phyloP scores from a whole-genome alignment of 2,329 filamentous ascomycete genomes.

The Trichoderma arundinaceum region DNA sequence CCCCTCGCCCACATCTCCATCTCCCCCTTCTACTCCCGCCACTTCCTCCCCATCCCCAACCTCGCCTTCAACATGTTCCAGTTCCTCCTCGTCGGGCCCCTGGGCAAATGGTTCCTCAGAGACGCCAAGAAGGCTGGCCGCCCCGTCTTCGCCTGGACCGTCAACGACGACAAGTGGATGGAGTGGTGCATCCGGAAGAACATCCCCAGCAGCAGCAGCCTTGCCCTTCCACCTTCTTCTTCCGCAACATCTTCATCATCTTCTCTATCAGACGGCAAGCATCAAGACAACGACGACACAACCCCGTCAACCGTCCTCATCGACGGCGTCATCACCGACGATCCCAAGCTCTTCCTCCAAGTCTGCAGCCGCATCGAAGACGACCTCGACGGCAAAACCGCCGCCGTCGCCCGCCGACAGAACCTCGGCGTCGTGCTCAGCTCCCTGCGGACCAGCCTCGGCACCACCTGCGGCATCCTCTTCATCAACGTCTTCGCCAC shows the following conservation, averaged over 20 bases:
- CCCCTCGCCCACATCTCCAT: conserved; percentile 71
- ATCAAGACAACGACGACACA: background rate
- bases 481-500: conserved; percentile 33
- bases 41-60: conserved; percentile 69
- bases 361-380: conserved; percentile 56
- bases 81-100: conserved; percentile 68
- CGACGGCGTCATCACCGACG: conserved; percentile 86
- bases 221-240: background rate
- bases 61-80: conserved; percentile 81
- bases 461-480: conserved; percentile 14
- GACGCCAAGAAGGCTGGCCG: conserved; percentile 58
- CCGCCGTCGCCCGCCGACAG: conserved; percentile 10
- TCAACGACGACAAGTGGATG: conserved; percentile 82
- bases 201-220: conserved; percentile 16
- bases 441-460: conserved; percentile 31
- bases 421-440: conserved; percentile 30
- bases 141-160: conserved; percentile 81
- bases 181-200: conserved; percentile 69
- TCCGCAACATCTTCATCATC: background rate
- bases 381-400: conserved; percentile 40
- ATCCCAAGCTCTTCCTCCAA: conserved; percentile 71
- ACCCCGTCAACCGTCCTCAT: conserved; percentile 46
- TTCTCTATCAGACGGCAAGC: conserved; percentile 10
- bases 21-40: conserved; percentile 69
- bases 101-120: conserved; percentile 69